A percentile compares a stretch with the other conserved stretches of the same genome.
Conservation (phyloP, 2,329 filamentous ascomycete species). For the Sporothrix humicola region DNA sequence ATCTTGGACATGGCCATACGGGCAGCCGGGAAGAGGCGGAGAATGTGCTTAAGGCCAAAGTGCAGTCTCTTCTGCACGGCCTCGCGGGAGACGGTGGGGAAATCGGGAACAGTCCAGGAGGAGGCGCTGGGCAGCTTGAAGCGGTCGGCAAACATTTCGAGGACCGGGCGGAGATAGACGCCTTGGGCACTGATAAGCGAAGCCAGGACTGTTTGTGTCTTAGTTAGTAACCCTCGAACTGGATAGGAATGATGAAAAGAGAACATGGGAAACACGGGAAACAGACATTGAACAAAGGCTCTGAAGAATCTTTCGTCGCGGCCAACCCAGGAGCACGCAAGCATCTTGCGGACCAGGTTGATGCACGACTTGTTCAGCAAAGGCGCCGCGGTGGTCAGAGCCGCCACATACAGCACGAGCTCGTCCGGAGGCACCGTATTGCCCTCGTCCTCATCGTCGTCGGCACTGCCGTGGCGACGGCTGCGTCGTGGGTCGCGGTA, state of each 20-base stretch:
- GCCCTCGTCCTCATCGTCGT: conserved; percentile 52
- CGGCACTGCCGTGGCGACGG: conserved; percentile 53
- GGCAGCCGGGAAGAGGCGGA: conserved; percentile 81
- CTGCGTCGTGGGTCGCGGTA: conserved; percentile 45
- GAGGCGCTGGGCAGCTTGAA: conserved; percentile 63
- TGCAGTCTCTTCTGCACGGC: conserved; percentile 77
- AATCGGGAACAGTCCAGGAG: conserved; percentile 56
- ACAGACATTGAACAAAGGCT: conserved; percentile 55
- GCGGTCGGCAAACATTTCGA: conserved; percentile 74
- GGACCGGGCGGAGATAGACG: conserved; percentile 57
- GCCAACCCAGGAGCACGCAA: conserved; percentile 69
- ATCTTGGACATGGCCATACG: conserved; percentile 71
- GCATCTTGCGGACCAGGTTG: conserved; percentile 62
- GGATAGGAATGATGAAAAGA: background rate
- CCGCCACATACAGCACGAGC: conserved; percentile 65
- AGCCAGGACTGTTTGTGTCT: conserved; percentile 65
- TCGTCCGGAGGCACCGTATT: conserved; percentile 56
- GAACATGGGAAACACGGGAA: background rate
- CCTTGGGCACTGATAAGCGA: conserved; percentile 83
- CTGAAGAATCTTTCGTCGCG: conserved; percentile 69
- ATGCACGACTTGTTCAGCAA: conserved; percentile 64
- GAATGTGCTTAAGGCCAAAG: conserved; percentile 73
- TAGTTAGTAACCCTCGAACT: background rate
- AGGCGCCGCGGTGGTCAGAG: conserved; percentile 66
- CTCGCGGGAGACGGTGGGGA: conserved; percentile 65